A percentile compares a stretch with the other conserved stretches of the same genome.
These are phyloP conservation scores for Petunia secreta DNA, from an alignment of 257 asterid species.

Conservation along the genomic window DNA sequence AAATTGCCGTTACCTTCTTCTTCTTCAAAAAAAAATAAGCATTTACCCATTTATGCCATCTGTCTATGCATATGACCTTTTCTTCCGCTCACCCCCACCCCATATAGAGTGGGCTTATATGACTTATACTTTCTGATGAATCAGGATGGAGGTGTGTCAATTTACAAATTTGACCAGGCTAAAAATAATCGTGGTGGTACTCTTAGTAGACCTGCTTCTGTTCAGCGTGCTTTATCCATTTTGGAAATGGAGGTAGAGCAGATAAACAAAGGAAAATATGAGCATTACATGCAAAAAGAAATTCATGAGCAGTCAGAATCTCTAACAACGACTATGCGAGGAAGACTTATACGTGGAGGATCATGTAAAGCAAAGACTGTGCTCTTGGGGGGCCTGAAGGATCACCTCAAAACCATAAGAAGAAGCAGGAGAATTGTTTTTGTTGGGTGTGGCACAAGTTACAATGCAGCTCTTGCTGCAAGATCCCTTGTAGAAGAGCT, in stretches of 20 bases:
- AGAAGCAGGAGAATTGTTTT: constrained; percentile 96
- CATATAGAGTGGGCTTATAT: neutral
- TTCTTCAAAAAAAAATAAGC: too few relatives aligned
- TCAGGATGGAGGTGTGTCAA: constrained; percentile 90
- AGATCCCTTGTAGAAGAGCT: constrained; percentile 95
- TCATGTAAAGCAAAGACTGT: constrained; percentile 85
- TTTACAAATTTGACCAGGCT: constrained; percentile 73
- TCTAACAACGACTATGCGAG: constrained; percentile 92
- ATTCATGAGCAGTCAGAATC: constrained; percentile 98
- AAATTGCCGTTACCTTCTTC: too few relatives aligned
- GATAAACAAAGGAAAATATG: constrained; percentile 91
- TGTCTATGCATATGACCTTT: neutral
- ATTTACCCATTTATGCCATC: neutral
- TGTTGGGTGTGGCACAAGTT: constrained; percentile 97
- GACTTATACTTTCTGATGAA: constrained; percentile 30
- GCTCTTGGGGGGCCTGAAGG: constrained; percentile 95
- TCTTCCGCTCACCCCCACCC: neutral
- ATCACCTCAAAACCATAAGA: constrained; percentile 88
- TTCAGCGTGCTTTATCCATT: constrained; percentile 90
- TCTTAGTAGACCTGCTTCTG: constrained; percentile 75
- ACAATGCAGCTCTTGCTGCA: constrained; percentile 96
- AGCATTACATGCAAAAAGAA: constrained; percentile 98
- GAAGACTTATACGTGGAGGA: constrained; percentile 95
- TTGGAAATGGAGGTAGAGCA: constrained; percentile 98
- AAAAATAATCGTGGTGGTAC: constrained; percentile 57